These are phyloP conservation scores for Saccharomycopsis vini DNA, from an alignment of 805 yeast species.

Conservation along the genomic window DNA sequence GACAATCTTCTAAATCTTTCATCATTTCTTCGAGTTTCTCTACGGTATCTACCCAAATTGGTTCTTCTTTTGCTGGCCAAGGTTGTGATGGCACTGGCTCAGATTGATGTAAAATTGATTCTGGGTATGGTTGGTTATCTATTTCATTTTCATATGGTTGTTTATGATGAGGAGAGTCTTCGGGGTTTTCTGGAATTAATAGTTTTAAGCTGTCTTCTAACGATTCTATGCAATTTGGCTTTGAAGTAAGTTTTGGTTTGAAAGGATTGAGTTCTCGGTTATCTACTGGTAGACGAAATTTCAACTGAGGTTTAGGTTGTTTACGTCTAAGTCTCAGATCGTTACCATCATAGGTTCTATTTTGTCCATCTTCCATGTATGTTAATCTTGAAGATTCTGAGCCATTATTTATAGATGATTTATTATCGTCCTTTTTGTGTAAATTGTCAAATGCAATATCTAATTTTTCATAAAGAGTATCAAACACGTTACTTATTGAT, in stretches of 20 bases:
- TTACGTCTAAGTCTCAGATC: constrained; percentile 23
- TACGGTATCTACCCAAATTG: constrained; percentile 63
- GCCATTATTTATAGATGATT: neutral
- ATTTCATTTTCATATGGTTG: constrained; percentile 84
- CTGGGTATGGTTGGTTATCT: constrained; percentile 58
- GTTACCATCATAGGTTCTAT: constrained; percentile 16
- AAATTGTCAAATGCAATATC: constrained; percentile 55
- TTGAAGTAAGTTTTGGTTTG: constrained; percentile 57
- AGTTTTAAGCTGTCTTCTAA: constrained; percentile 40
- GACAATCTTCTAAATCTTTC: constrained; percentile 36
- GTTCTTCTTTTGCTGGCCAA: constrained; percentile 51
- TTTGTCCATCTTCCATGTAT: constrained; percentile 40
- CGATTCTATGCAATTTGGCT: constrained; percentile 61
- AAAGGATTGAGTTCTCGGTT: constrained; percentile 67
- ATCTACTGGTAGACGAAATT: constrained; percentile 51
- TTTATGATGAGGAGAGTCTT: constrained; percentile 49
- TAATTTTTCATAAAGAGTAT: constrained; percentile 63
- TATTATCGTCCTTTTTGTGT: constrained; percentile 19
- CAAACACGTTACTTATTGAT: constrained; percentile 46
- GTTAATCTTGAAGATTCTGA: constrained; percentile 24
- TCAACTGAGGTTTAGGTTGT: constrained; percentile 59
- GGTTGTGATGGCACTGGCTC: constrained; percentile 47
- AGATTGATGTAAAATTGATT: constrained; percentile 34
- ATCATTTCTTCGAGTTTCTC: constrained; percentile 48
- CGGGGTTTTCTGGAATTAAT: constrained; percentile 26